These are phyloP conservation scores for Candida germanica DNA, from an alignment of 805 yeast genomes.

Conservation along the genomic window DNA sequence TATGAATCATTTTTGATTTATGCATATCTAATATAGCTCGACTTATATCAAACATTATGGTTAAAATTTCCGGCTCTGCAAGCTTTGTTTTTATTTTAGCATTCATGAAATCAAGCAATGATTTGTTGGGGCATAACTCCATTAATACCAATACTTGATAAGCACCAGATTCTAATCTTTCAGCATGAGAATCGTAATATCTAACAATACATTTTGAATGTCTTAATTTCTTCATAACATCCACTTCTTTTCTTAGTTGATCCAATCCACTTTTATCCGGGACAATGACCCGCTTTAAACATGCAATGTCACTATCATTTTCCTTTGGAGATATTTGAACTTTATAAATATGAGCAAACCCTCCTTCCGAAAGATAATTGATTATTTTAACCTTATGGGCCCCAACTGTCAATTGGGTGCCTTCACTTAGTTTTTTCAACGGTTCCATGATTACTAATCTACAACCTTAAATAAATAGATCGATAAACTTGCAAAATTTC, in stretches of 20 bases:
- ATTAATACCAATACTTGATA: constrained; percentile 88
- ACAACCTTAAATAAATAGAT: no score
- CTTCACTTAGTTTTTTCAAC: constrained; percentile 29
- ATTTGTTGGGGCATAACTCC: constrained; percentile 89
- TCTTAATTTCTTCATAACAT: constrained; percentile 66
- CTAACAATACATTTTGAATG: constrained; percentile 59
- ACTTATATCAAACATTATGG: constrained; percentile 79
- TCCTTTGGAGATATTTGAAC: constrained; percentile 53
- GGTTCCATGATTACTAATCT: constrained; percentile 8
- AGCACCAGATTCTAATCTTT: constrained; percentile 38
- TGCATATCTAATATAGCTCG: constrained; percentile 87
- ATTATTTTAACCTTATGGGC: constrained; percentile 34
- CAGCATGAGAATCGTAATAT: constrained; percentile 76
- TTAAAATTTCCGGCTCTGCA: constrained; percentile 70
- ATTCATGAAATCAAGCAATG: constrained; percentile 90
- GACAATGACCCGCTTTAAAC: constrained; percentile 72
- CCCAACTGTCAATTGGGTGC: constrained; percentile 41
- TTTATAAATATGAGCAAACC: constrained; percentile 76
- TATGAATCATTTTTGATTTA: constrained; percentile 70
- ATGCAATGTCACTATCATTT: constrained; percentile 49
- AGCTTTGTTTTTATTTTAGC: constrained; percentile 75
- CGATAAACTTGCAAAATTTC: no score
- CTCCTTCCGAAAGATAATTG: constrained; percentile 50
- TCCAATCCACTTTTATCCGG: constrained; percentile 67
- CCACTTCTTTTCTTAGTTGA: constrained; percentile 69